These are phyloP conservation scores for Keqinozyma sinolaborantium DNA, from an alignment of 1,139 yeast species.

Conservation along the genomic window DNA sequence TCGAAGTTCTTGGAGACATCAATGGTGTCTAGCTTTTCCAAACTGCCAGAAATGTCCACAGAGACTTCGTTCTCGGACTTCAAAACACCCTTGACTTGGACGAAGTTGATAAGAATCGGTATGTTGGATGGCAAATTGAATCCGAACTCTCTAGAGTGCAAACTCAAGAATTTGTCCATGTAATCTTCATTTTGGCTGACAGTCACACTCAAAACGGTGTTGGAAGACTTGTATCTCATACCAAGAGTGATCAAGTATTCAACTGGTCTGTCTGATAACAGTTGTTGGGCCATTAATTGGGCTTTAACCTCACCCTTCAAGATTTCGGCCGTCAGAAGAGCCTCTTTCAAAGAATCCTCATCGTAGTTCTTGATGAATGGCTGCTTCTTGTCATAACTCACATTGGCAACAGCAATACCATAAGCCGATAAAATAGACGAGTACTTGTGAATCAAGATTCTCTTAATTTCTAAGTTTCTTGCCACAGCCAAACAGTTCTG, in stretches of 20 bases:
- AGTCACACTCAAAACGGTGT: constrained; percentile 9
- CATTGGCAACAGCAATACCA: constrained; percentile 12
- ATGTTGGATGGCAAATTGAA: constrained; percentile 52
- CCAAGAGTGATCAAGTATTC: neutral
- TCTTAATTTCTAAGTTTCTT: constrained; percentile 7
- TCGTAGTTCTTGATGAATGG: constrained; percentile 1
- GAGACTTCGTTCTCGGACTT: neutral
- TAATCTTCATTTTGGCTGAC: constrained; percentile 16
- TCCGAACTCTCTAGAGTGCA: constrained; percentile 66
- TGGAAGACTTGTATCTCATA: constrained; percentile 13
- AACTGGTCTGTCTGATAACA: neutral
- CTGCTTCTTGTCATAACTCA: constrained; percentile 2
- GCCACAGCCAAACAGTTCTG: constrained; percentile 13
- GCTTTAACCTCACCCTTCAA: neutral
- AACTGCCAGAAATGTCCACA: constrained; percentile 4
- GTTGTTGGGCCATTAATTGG: neutral
- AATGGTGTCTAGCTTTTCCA: constrained; percentile 1
- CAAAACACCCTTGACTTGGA: constrained; percentile 2
- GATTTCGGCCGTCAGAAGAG: neutral
- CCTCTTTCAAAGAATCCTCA: neutral
- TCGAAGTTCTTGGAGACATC: neutral
- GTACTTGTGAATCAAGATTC: constrained; percentile 10
- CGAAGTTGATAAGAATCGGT: constrained; percentile 8
- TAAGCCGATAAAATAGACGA: constrained; percentile 13
- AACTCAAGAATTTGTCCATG: constrained; percentile 35